A percentile compares a stretch with the other conserved stretches of the same genome.
phyloP scores from a whole-genome alignment of 2,329 filamentous ascomycete species.

The Hypoxylon rubiginosum region DNA sequence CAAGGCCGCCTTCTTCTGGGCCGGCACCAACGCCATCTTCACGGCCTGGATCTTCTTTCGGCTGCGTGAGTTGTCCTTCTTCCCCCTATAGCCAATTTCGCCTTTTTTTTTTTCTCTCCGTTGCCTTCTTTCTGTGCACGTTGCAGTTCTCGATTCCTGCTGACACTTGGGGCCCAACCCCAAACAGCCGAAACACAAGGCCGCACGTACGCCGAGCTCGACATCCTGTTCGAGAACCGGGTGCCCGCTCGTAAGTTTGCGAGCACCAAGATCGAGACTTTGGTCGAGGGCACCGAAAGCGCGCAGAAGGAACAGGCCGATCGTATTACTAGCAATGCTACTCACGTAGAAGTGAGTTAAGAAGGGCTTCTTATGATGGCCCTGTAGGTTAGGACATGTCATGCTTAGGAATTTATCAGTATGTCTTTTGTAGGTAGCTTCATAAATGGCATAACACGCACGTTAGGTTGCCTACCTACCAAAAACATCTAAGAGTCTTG shows the following conservation, averaged over 20 bases:
- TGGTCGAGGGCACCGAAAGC: constrained; percentile 47
- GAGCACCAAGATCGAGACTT: constrained; percentile 49
- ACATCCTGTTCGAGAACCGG: constrained; percentile 60
- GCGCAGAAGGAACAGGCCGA: constrained; percentile 49
- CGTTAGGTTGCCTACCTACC: too few species aligned
- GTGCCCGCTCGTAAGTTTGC: constrained; percentile 55
- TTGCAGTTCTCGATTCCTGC: constrained; percentile 5
- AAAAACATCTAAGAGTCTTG: too few species aligned
- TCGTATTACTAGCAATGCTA: constrained; percentile 31
- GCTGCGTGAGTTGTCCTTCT: constrained; percentile 55
- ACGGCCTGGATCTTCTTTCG: constrained; percentile 60
- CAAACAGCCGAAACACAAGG: constrained; percentile 53
- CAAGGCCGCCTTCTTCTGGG: constrained; percentile 56
- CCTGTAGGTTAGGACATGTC: not conserved
- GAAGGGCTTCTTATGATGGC: not conserved
- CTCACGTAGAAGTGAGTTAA: constrained; percentile 9
- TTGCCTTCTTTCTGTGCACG: not conserved
- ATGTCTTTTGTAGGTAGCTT: too few species aligned
- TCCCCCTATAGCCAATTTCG: not conserved
- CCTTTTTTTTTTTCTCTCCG: not conserved
- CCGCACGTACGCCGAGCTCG: constrained; percentile 63
- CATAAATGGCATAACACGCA: too few species aligned
- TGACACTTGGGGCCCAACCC: not conserved
- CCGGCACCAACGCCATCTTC: constrained; percentile 56
- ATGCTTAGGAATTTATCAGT: not conserved